phyloP scores from a whole-genome alignment of 805 yeast genomes.

The Debaryomyces prosopidis region DNA sequence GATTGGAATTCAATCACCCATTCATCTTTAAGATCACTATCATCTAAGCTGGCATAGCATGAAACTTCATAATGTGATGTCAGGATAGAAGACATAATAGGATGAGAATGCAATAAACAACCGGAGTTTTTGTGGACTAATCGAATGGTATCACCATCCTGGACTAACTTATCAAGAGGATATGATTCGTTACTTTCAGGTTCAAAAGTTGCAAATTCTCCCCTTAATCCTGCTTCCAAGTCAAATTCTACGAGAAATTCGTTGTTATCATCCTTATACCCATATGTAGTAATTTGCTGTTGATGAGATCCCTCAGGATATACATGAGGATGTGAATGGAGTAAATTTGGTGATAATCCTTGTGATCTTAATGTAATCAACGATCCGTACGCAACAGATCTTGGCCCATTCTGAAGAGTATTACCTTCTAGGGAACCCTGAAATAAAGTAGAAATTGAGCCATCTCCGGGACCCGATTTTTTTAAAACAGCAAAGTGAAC shows the following conservation, averaged over 20 bases:
- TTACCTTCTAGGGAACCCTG: slow-evolving; percentile 82
- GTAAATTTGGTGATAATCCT: slow-evolving; percentile 68
- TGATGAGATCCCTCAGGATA: slow-evolving; percentile 93
- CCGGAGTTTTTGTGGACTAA: slow-evolving; percentile 70
- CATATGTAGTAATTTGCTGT: slow-evolving; percentile 93
- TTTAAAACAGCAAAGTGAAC: slow-evolving; percentile 75
- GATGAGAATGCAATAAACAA: slow-evolving; percentile 81
- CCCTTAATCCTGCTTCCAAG: slow-evolving; percentile 39
- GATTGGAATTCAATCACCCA: slow-evolving; percentile 86
- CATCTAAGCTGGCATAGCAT: slow-evolving; percentile 71
- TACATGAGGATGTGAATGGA: slow-evolving; percentile 84
- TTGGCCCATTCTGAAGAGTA: slow-evolving; percentile 64
- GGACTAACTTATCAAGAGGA: slow-evolving; percentile 27
- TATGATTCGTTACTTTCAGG: slow-evolving; percentile 15
- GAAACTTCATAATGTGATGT: slow-evolving; percentile 76
- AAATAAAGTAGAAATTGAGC: slow-evolving; percentile 84
- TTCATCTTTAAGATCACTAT: slow-evolving; percentile 82
- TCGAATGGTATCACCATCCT: slow-evolving; percentile 69
- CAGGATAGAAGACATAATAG: slow-evolving; percentile 72
- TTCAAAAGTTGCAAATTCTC: slow-evolving; percentile 32
- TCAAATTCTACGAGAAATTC: slow-evolving; percentile 72
- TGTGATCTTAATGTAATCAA: slow-evolving; percentile 65
- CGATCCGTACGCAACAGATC: slow-evolving; percentile 65
- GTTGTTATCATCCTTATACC: slow-evolving; percentile 85
- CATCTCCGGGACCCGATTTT: slow-evolving; percentile 90